A percentile compares a stretch with the other conserved stretches of the same genome.
These are phyloP conservation scores for Haematococcus sp. DNA, from an alignment of 139 green algal genomes.

Conservation along the genomic window DNA sequence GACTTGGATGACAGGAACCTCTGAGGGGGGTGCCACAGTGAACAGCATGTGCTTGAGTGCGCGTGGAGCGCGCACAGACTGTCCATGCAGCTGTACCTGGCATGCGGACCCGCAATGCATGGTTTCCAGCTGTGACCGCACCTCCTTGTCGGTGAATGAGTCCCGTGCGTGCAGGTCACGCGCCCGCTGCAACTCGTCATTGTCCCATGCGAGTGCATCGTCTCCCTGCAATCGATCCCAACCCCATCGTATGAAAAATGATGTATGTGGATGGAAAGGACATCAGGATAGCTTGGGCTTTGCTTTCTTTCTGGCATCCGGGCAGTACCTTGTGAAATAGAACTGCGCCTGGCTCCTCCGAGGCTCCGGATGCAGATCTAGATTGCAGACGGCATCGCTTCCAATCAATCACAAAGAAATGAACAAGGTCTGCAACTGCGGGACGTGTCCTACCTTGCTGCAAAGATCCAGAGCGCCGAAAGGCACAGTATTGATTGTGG, in stretches of 20 bases:
- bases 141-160: slow-evolving; percentile 20
- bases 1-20: slow-evolving; percentile 25
- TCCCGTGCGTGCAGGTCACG: slow-evolving; percentile 32
- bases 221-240: slow-evolving; percentile 35
- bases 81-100: too few relatives aligned
- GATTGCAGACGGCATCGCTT: not conserved
- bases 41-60: too few relatives aligned
- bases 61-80: too few relatives aligned
- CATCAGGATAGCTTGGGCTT: too few relatives aligned
- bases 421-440: not conserved
- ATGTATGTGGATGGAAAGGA: too few relatives aligned
- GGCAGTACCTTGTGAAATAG: too few relatives aligned
- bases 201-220: slow-evolving; percentile 47
- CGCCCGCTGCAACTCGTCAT: slow-evolving; percentile 30
- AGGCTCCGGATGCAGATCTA: not conserved
- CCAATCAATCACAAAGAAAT: too few relatives aligned
- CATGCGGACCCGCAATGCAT: too few relatives aligned
- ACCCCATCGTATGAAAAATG: too few relatives aligned
- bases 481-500: too few relatives aligned
- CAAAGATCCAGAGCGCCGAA: too few relatives aligned
- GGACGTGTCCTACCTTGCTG: not conserved
- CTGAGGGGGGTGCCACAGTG: slow-evolving; percentile 15
- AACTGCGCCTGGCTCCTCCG: too few relatives aligned
- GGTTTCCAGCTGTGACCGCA: not conserved
- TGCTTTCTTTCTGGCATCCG: not conserved